These are phyloP conservation scores for Melocanna baccifera DNA, from an alignment of 176 grass and related monocot species.

Conservation along the genomic window DNA sequence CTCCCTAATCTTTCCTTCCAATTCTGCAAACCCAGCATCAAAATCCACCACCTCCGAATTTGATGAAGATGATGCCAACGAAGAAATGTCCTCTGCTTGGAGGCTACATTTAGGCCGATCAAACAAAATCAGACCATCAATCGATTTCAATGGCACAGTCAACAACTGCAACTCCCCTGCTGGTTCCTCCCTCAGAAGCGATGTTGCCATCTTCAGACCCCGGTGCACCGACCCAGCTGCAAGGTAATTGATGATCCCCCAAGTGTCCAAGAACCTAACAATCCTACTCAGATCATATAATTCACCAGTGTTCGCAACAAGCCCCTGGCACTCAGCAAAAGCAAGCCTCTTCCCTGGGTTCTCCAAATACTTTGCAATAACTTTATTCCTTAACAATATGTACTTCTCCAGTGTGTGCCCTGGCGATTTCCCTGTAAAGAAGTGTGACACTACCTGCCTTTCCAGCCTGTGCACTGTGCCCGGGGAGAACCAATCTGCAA, in stretches of 20 bases:
- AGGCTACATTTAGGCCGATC: constrained; percentile 87
- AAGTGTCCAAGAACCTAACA: constrained; percentile 82
- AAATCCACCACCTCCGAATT: constrained; percentile 37
- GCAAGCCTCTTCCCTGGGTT: constrained; percentile 67
- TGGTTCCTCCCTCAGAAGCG: constrained; percentile 68
- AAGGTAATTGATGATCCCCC: constrained; percentile 97
- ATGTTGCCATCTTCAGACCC: constrained; percentile 63
- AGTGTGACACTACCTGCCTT: constrained; percentile 79
- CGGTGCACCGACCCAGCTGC: constrained; percentile 61
- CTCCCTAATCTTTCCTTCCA: constrained; percentile 70
- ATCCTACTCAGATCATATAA: constrained; percentile 86
- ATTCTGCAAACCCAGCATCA: constrained; percentile 51
- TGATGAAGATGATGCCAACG: constrained; percentile 34
- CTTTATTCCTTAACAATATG: constrained; percentile 68
- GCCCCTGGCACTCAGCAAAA: constrained; percentile 67
- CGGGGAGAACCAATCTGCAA: constrained; percentile 83
- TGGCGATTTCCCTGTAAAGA: constrained; percentile 65
- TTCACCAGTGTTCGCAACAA: constrained; percentile 69
- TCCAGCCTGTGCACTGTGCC: constrained; percentile 77
- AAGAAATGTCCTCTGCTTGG: constrained; percentile 51
- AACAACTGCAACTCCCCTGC: constrained; percentile 54
- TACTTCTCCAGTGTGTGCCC: constrained; percentile 72
- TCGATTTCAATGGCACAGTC: constrained; percentile 70
- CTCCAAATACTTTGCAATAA: constrained; percentile 72
- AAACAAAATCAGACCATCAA: constrained; percentile 91